Percentiles rank a stretch among this genome's conserved stretches.
Conservation (phyloP, 1,284 basidiomycete species). For the Trametes polyzona region DNA sequence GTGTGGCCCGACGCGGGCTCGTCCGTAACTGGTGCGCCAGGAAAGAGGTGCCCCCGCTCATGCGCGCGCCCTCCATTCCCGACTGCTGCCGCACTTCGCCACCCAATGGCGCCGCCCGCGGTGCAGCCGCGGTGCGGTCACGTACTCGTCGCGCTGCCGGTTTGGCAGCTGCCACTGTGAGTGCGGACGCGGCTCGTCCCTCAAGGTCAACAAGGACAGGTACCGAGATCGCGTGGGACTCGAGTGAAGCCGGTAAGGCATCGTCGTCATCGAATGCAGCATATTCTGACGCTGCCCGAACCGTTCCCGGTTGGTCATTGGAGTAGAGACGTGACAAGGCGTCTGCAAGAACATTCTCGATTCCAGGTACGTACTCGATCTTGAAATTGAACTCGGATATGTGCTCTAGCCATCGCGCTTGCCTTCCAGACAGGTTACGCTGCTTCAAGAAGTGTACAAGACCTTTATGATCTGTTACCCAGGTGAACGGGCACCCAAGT, state of each 20-base stretch:
- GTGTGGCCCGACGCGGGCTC: not conserved
- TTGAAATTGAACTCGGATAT: conserved; percentile 31
- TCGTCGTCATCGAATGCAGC: conserved; percentile 11
- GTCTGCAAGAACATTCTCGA: conserved; percentile 31
- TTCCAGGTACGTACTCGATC: conserved; percentile 29
- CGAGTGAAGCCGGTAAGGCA: not conserved
- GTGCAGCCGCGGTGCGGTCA: not conserved
- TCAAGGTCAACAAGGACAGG: not conserved
- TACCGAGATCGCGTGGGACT: not conserved
- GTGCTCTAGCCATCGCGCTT: conserved; percentile 21
- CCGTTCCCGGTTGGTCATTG: conserved; percentile 31
- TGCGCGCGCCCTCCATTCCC: not conserved
- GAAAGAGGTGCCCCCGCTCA: not conserved
- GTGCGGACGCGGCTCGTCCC: not conserved
- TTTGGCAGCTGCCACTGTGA: too few relatives aligned
- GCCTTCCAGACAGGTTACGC: conserved; percentile 30
- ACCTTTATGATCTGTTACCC: conserved; percentile 34
- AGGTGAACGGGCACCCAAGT: conserved; percentile 24
- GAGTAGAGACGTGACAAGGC: conserved; percentile 41
- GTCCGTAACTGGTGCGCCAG: conserved; percentile 5
- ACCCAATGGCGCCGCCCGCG: not conserved
- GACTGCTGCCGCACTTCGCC: not conserved
- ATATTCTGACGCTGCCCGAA: conserved; percentile 32
- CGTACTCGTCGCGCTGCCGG: not conserved
- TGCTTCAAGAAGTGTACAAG: conserved; percentile 32